Percentiles rank a stretch among this genome's conserved stretches.
Evolutionary conservation across 1,139 yeast species (phyloP).

Genomic region (Diutina sp.): DNA sequence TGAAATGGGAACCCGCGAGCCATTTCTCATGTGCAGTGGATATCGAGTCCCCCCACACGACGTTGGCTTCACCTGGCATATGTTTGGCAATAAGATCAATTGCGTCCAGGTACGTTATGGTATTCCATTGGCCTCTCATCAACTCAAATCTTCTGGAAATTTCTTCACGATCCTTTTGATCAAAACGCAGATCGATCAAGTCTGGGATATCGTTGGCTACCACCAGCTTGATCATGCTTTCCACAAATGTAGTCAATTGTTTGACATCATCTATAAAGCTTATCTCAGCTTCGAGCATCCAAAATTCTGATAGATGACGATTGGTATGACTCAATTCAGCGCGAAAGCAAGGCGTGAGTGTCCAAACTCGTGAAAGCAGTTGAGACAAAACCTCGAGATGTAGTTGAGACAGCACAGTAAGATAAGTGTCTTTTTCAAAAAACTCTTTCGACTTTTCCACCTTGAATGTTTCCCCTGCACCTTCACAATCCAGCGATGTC

Average conservation of each 20-base stretch:
- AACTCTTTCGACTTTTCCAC: slow-evolving; percentile 35
- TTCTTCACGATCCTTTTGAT: slow-evolving; percentile 16
- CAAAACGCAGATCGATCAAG: slow-evolving; percentile 26
- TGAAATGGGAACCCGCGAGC: slow-evolving; percentile 59
- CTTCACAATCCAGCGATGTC: slow-evolving; percentile 92
- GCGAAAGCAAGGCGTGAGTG: slow-evolving; percentile 81
- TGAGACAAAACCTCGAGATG: slow-evolving; percentile 76
- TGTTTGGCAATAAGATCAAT: slow-evolving; percentile 33
- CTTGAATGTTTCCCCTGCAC: slow-evolving; percentile 84
- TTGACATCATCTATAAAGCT: slow-evolving; percentile 47
- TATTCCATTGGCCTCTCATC: slow-evolving; percentile 45
- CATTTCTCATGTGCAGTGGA: slow-evolving; percentile 86
- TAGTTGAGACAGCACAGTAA: slow-evolving; percentile 86
- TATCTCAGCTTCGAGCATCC: slow-evolving; percentile 95
- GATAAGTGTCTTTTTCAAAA: slow-evolving; percentile 54
- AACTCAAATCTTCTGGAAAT: slow-evolving; percentile 12
- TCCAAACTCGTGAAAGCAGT: slow-evolving; percentile 77
- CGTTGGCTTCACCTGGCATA: slow-evolving; percentile 13
- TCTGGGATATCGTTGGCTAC: slow-evolving; percentile 32
- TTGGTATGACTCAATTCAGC: slow-evolving; percentile 90
- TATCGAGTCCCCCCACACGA: slow-evolving; percentile 60
- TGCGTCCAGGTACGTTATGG: slow-evolving; percentile 68
- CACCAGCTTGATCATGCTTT: slow-evolving; percentile 50
- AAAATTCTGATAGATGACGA: slow-evolving; percentile 86
- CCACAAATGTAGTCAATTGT: slow-evolving; percentile 56